phyloP scores from a whole-genome alignment of 768 basidiomycete species.

The Inosperma sp. region DNA sequence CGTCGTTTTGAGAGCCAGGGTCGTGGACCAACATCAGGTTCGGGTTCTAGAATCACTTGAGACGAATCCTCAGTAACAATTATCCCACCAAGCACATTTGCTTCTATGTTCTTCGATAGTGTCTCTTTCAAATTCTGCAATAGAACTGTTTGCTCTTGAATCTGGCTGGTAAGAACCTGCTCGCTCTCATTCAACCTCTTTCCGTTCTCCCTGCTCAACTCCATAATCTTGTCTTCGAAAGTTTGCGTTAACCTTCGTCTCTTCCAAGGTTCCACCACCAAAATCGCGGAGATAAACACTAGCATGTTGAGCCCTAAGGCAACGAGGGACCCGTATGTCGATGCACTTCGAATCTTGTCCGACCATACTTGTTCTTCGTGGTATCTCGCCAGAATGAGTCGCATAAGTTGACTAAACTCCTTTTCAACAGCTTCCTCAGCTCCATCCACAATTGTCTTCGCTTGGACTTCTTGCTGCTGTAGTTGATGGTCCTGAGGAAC shows the following conservation, averaged over 20 bases:
- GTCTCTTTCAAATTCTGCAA: constrained; percentile 26
- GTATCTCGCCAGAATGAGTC: constrained; percentile 83
- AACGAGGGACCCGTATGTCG: constrained; percentile 87
- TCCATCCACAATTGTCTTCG: constrained; percentile 62
- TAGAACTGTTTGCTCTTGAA: constrained; percentile 43
- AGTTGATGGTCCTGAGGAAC: constrained; percentile 86
- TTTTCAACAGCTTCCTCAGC: constrained; percentile 80
- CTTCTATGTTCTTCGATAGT: constrained; percentile 13
- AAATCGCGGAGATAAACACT: constrained; percentile 86
- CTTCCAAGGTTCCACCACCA: constrained; percentile 97
- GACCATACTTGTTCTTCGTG: constrained; percentile 99
- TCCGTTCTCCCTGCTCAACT: constrained; percentile 55
- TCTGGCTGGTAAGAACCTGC: constrained; percentile 41
- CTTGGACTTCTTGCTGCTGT: constrained; percentile 70
- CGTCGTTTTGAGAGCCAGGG: constrained; percentile 19
- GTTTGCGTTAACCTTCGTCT: constrained; percentile 79
- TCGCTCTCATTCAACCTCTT: constrained; percentile 45
- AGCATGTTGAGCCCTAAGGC: constrained; percentile 84
- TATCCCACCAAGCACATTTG: no score
- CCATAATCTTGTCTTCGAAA: constrained; percentile 80
- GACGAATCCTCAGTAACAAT: background rate
- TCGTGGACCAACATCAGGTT: no score
- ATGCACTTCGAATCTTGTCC: constrained; percentile 94
- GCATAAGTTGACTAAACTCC: constrained; percentile 85
- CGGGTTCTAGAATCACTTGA: no score